Conservation (phyloP, 2,329 filamentous ascomycete species). For the Talaromyces amestolkiae region DNA sequence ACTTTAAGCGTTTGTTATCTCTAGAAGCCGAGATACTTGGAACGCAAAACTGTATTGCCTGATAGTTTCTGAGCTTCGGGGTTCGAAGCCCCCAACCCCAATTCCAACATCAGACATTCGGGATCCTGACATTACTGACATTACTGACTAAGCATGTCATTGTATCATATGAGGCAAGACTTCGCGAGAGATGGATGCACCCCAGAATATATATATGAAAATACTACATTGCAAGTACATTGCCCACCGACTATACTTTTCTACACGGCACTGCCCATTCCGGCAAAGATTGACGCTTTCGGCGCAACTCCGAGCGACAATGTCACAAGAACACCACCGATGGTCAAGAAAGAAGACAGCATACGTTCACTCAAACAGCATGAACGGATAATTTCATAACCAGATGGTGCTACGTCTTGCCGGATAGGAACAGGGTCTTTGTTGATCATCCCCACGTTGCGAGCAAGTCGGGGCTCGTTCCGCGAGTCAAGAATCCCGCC, state of each 20-base stretch:
- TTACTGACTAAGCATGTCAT: neutral
- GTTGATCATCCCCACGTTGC: neutral
- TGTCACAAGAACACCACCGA: neutral
- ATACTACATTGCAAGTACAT: neutral
- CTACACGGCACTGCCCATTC: neutral
- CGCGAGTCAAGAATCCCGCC: neutral
- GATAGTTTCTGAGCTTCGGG: neutral
- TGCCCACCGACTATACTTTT: neutral
- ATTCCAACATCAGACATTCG: neutral
- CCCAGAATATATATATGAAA: neutral
- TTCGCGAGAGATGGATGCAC: neutral
- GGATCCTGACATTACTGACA: neutral
- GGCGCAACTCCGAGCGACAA: neutral
- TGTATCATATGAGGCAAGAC: neutral
- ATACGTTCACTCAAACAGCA: too few species aligned
- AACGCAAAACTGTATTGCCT: neutral
- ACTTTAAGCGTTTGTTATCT: neutral
- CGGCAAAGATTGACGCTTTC: slow-evolving; percentile 12
- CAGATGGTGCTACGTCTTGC: neutral
- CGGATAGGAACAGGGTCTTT: neutral
- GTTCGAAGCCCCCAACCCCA: neutral
- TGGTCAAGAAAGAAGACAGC: neutral
- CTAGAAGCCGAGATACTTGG: too few species aligned
- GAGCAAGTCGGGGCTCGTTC: neutral
- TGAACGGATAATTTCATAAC: neutral